These are phyloP conservation scores for Protomyces inundatus DNA, from an alignment of 1,139 yeast species.

Conservation along the genomic window DNA sequence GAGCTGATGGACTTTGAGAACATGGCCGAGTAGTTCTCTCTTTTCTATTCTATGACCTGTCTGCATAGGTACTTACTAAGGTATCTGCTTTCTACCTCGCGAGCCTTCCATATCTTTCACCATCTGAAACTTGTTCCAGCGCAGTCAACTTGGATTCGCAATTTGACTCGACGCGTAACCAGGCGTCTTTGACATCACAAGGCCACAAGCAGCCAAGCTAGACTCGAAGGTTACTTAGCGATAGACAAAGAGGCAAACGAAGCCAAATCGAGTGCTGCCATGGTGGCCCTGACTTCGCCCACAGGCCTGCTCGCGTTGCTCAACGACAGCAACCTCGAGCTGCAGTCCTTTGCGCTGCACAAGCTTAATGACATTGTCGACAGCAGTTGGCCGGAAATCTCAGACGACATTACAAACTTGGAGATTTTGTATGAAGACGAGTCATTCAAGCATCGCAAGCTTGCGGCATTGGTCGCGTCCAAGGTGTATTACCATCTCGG, in stretches of 20 bases:
- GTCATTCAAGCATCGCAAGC: constrained; percentile 62
- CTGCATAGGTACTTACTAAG: too few species aligned
- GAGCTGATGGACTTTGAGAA: not conserved
- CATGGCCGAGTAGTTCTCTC: not conserved
- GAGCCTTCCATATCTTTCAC: not conserved
- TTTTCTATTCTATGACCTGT: not conserved
- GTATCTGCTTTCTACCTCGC: too few species aligned
- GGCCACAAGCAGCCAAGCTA: not conserved
- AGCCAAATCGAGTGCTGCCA: not conserved
- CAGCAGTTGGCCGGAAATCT: constrained; percentile 95
- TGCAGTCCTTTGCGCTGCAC: constrained; percentile 78
- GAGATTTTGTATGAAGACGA: constrained; percentile 89
- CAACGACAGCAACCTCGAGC: constrained; percentile 68
- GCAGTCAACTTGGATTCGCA: not conserved
- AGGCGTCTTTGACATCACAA: not conserved
- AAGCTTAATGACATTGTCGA: constrained; percentile 79
- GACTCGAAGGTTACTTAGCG: too few species aligned
- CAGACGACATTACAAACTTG: constrained; percentile 76
- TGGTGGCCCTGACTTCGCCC: constrained; percentile 2
- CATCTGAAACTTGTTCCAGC: not conserved
- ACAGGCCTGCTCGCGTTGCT: constrained; percentile 66
- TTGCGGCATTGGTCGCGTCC: constrained; percentile 90
- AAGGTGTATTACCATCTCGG: constrained; percentile 94
- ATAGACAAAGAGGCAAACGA: not conserved
- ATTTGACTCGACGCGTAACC: not conserved